Percentiles rank a stretch among this genome's conserved stretches.
These are phyloP conservation scores for Agapanthus africanus DNA, from an alignment of 106 monocot genomes.

Conservation along the genomic window DNA sequence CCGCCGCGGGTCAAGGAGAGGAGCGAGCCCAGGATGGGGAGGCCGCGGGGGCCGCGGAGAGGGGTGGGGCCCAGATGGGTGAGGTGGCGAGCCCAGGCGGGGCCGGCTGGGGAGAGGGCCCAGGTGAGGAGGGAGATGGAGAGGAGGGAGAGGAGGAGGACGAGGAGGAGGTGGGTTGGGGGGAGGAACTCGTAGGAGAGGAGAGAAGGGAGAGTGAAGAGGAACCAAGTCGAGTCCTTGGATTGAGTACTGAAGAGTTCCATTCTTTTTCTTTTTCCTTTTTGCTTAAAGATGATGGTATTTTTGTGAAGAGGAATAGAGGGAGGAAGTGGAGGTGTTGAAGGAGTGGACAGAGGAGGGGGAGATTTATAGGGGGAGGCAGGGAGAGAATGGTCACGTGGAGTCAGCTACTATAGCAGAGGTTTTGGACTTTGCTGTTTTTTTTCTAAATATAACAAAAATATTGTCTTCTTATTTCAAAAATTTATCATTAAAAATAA, in stretches of 20 bases:
- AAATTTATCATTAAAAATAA: too few relatives aligned
- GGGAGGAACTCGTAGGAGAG: constrained; percentile 13
- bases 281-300: too few relatives aligned
- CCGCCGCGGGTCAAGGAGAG: constrained; percentile 35
- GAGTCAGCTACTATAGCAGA: too few relatives aligned
- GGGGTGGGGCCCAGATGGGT: constrained; percentile 17
- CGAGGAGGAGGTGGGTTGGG: constrained; percentile 25
- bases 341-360: too few relatives aligned
- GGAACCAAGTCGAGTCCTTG: not conserved
- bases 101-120: constrained; percentile 46
- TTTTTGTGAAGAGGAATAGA: too few relatives aligned
- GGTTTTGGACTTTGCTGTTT: too few relatives aligned
- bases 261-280: not conserved
- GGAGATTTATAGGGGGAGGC: too few relatives aligned
- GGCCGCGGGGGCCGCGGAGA: constrained; percentile 66
- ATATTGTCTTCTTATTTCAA: too few relatives aligned
- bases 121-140: constrained; percentile 33
- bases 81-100: constrained; percentile 43
- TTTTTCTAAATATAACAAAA: too few relatives aligned
- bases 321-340: too few relatives aligned
- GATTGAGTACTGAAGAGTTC: not conserved
- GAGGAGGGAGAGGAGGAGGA: constrained; percentile 25
- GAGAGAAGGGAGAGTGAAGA: constrained; percentile 9
- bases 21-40: constrained; percentile 68
- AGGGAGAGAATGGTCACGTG: too few relatives aligned